A percentile compares a stretch with the other conserved stretches of the same genome.
Conservation (phyloP, 208 protist genomes). For the Leishmania gerbilli region DNA sequence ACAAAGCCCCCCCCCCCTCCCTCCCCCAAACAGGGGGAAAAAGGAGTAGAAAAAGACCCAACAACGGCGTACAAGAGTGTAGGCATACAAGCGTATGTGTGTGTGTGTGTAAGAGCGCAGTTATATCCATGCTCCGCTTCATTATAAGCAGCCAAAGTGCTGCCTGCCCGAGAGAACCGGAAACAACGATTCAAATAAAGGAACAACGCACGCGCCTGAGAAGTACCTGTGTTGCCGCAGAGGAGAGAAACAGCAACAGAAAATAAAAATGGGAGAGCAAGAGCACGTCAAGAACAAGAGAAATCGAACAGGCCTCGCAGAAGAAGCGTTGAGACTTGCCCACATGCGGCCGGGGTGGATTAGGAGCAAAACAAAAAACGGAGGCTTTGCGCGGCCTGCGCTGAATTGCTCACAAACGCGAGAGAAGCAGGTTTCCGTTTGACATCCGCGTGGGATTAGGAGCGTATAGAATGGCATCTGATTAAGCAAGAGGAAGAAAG, state of each 20-base stretch:
- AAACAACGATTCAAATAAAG: neutral
- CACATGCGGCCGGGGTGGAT: no score
- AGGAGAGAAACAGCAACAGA: neutral
- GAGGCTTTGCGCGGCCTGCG: neutral
- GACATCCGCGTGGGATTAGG: neutral
- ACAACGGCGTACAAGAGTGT: neutral
- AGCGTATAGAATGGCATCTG: neutral
- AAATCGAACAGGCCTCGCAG: neutral
- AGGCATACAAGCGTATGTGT: neutral
- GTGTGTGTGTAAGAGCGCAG: neutral
- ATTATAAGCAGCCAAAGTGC: neutral
- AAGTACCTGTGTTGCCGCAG: neutral
- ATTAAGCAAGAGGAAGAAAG: neutral
- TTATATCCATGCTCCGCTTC: neutral
- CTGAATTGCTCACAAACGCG: neutral
- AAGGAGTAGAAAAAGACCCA: neutral
- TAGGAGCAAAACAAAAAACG: neutral
- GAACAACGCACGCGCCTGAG: neutral
- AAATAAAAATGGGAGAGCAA: conserved; percentile 1
- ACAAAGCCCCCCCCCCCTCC: neutral
- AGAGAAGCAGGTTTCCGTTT: neutral
- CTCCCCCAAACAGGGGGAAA: neutral
- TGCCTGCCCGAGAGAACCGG: neutral
- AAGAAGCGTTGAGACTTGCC: neutral
- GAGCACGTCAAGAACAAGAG: neutral